A percentile compares a stretch with the other conserved stretches of the same genome.
Conservation (phyloP, 2,329 filamentous ascomycete genomes). For the Ilyonectria sp. region DNA sequence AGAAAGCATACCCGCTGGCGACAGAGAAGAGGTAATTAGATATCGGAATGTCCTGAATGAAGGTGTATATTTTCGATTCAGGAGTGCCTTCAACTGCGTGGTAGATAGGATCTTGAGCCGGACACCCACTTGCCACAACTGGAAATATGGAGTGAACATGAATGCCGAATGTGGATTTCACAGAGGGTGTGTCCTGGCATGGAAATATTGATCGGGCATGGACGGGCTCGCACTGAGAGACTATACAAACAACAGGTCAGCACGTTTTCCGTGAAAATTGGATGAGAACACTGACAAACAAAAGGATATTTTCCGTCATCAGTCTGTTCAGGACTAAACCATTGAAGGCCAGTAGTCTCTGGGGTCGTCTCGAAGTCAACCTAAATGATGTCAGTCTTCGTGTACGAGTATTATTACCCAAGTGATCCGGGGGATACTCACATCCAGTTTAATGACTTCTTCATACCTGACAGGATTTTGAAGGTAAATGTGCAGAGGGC, state of each 20-base stretch:
- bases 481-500: neutral
- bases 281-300: neutral
- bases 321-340: neutral
- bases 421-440: too few species aligned
- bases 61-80: neutral
- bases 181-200: constrained; percentile 4
- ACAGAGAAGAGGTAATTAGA: constrained; percentile 11
- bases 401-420: neutral
- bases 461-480: too few species aligned
- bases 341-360: neutral
- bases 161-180: constrained; percentile 2
- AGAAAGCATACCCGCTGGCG: neutral
- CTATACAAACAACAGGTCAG: neutral
- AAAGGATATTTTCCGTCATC: neutral
- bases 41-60: constrained; percentile 8
- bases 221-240: constrained; percentile 7
- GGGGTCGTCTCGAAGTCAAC: neutral
- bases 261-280: neutral
- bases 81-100: too few species aligned
- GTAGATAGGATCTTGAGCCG: neutral
- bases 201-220: constrained; percentile 10
- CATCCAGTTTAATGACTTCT: too few species aligned
- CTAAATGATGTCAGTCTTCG: neutral
- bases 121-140: neutral
- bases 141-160: neutral